Conservation (phyloP, 2,329 filamentous ascomycete species). For the Exserohilum turcica region DNA sequence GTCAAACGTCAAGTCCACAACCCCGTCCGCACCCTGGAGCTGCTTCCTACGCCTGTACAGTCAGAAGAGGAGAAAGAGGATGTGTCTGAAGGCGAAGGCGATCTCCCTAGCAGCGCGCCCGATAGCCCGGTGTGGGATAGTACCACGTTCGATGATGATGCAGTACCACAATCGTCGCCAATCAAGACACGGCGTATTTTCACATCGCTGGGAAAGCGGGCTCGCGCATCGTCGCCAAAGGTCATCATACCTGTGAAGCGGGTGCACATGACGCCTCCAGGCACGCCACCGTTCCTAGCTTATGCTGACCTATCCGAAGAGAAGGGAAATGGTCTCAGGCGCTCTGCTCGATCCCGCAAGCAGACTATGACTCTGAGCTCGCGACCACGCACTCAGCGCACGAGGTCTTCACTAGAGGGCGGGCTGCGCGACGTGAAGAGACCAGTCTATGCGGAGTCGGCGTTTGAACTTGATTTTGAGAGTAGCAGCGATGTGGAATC, state of each 20-base stretch:
- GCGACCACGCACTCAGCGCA: conserved; percentile 18
- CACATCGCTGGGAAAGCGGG: conserved; percentile 30
- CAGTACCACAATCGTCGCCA: conserved; percentile 32
- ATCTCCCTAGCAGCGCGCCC: background rate
- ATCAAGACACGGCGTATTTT: conserved; percentile 22
- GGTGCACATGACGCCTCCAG: conserved; percentile 21
- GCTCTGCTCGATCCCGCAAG: background rate
- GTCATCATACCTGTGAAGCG: conserved; percentile 37
- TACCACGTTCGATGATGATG: conserved; percentile 22
- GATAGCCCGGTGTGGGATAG: conserved; percentile 17
- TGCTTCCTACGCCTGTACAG: conserved; percentile 36
- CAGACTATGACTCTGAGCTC: conserved; percentile 13
- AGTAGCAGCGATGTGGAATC: background rate
- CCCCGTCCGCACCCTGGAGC: conserved; percentile 26
- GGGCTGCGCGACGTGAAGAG: conserved; percentile 24
- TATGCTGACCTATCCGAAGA: conserved; percentile 27
- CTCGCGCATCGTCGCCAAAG: conserved; percentile 30
- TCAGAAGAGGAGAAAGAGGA: conserved; percentile 27
- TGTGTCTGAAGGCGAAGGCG: conserved; percentile 22
- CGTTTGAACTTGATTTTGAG: background rate
- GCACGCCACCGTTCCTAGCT: conserved; percentile 17
- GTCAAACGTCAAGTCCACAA: conserved; percentile 19
- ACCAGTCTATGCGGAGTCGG: conserved; percentile 19
- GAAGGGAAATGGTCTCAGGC: conserved; percentile 11
- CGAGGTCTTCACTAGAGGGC: conserved; percentile 16